Conservation (phyloP, 2,329 filamentous ascomycete genomes). For the Fusarium concolor region DNA sequence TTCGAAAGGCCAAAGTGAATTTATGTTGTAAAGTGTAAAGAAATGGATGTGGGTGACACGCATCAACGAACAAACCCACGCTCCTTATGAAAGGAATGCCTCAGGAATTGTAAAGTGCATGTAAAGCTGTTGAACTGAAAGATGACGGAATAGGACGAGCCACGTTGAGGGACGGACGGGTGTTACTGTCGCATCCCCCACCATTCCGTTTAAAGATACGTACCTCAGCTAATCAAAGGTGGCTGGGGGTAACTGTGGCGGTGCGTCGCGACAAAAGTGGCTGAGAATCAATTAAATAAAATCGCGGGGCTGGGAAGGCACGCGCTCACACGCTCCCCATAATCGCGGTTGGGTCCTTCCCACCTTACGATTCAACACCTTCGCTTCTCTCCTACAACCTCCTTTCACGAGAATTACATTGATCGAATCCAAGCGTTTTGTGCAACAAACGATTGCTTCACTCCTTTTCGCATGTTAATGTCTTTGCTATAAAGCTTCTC, state of each 20-base stretch:
- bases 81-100: neutral
- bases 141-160: conserved; percentile 40
- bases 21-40: neutral
- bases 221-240: neutral
- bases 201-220: conserved; percentile 1
- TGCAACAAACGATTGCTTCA: conserved; percentile 1
- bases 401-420: conserved; percentile 19
- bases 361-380: conserved; percentile 10
- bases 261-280: conserved; percentile 22
- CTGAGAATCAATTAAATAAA: conserved; percentile 43
- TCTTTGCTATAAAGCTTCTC: conserved; percentile 17
- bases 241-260: conserved; percentile 17
- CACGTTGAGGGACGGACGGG: conserved; percentile 22
- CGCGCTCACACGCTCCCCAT: conserved; percentile 8
- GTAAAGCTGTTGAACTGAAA: conserved; percentile 2
- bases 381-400: conserved; percentile 10
- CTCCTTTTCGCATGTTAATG: conserved; percentile 4
- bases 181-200: conserved; percentile 1
- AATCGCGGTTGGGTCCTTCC: conserved; percentile 36
- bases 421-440: conserved; percentile 15
- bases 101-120: conserved; percentile 2
- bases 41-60: neutral
- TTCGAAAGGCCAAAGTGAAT: neutral
- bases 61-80: neutral
- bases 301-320: conserved; percentile 46